phyloP scores from a whole-genome alignment of 75 land plant species.

The Ceratopteris richardii region DNA sequence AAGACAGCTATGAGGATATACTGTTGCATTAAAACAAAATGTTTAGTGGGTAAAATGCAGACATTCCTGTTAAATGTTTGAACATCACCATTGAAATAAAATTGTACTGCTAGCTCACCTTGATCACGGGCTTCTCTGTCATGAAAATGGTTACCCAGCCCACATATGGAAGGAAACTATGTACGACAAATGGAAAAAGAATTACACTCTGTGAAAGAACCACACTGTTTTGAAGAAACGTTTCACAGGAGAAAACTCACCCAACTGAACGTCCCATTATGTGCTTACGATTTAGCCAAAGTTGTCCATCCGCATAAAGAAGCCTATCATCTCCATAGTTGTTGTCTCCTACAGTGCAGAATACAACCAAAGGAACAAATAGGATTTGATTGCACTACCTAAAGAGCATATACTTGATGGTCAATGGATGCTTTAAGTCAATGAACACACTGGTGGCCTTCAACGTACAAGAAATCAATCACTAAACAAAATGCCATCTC shows the following conservation, averaged over 20 bases:
- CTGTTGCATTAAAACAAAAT: background rate
- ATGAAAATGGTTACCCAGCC: constrained; percentile 96
- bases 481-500: too few species aligned
- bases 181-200: background rate
- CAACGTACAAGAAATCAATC: too few species aligned
- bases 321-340: constrained; percentile 30
- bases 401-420: too few species aligned
- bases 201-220: background rate
- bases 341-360: constrained; percentile 25
- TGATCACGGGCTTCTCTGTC: constrained; percentile 92
- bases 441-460: too few species aligned
- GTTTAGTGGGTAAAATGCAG: background rate
- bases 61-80: background rate
- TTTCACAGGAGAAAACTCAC: constrained; percentile 2
- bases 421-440: too few species aligned
- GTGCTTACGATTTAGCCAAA: constrained; percentile 33
- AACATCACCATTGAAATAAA: background rate
- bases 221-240: background rate
- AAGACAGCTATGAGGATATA: constrained; percentile 13
- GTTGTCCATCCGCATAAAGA: constrained; percentile 30
- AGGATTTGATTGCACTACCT: background rate
- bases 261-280: constrained; percentile 41
- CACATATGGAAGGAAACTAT: constrained; percentile 90
- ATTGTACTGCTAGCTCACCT: constrained; percentile 33
- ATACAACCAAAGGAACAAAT: background rate